Base-by-base conservation (phyloP, 371 early-diverging fungal genomes). In the Mortierella sp. region DNA sequence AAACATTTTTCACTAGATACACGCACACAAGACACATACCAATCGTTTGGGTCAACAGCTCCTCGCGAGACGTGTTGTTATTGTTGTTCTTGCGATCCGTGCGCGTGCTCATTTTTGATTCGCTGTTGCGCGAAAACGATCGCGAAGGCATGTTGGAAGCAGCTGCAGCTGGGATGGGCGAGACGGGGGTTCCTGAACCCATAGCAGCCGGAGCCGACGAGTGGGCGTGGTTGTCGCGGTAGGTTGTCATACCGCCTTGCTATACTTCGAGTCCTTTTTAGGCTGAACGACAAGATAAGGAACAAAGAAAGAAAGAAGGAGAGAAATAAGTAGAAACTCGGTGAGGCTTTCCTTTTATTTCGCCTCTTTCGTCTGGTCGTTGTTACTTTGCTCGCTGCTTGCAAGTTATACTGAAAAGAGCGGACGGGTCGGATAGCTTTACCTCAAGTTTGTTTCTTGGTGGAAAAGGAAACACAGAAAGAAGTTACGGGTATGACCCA, bases 11-110 rank as follows among this genome's bases (percentile, higher is more conserved):
- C 55, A 8, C 50, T 16, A 16, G 55, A 7, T 5, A 55, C 19
- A 24, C 42, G 11, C 24, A 38, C 52, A 11, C 6, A 38, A n/a
- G n/a, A n/a, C 21, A 65, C 73, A 50, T 73, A 74, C 74, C 48
- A 54, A 74, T 65, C 13, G 74, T 44, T 24, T 58, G 52, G 55
- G 24, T 70, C 57, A 74, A 55, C 24, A 50, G 58, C 19, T 71
- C 70, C 19, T 74, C 75, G 28, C 74, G 28, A 10, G 60, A 44
- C 24, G 16, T 50, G 60, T 60, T 60, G 14, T 54, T 54, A 9
- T 24, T 21, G 42, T 24, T 68, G 19, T 24, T 21, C 24, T 24
- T 68, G 42, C 42, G 68, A 24, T 68, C 68, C 38, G 68, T 24
- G 24, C 38, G 42, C 19, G 21, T 24, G 42, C 44, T 10, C 24